Percentiles rank a stretch among this genome's conserved stretches.
Evolutionary conservation across 2,329 filamentous ascomycete genomes (phyloP).

Genomic region (Colletotrichum tropicicola): DNA sequence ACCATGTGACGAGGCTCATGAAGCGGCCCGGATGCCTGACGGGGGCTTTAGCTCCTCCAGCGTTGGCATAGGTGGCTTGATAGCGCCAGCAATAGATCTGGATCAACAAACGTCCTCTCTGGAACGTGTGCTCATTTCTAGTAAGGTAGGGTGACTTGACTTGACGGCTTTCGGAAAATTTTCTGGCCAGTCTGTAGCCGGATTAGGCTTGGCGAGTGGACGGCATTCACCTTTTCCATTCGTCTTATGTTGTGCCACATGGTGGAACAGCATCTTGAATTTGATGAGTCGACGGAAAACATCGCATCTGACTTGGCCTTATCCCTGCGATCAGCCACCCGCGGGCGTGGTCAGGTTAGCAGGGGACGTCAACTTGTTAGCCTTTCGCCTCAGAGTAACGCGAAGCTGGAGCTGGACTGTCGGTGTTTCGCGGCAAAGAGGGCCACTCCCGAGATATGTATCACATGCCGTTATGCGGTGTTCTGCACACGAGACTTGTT

Average conservation of each 20-base stretch:
- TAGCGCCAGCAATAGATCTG: too few relatives aligned
- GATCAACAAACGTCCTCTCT: neutral
- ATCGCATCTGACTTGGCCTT: constrained; percentile 2
- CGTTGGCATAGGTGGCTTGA: too few relatives aligned
- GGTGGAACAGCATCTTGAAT: neutral
- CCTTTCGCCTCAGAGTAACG: constrained; percentile 15
- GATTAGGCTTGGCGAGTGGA: neutral
- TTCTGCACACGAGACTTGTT: neutral
- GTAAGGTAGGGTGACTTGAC: neutral
- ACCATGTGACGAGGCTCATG: too few relatives aligned
- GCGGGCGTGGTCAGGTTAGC: neutral
- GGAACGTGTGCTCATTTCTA: neutral
- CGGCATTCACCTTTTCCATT: neutral
- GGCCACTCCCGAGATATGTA: neutral
- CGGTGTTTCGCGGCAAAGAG: neutral
- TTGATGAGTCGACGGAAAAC: neutral
- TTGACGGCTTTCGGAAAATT: neutral
- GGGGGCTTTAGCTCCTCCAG: too few relatives aligned
- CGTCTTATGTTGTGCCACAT: neutral
- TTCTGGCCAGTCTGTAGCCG: neutral
- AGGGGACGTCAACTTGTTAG: neutral
- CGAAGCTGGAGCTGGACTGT: neutral
- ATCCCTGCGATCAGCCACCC: constrained; percentile 1
- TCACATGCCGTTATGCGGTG: neutral
- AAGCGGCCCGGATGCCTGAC: too few relatives aligned